These are phyloP conservation scores for Phaseolus coccineus DNA, from an alignment of 331 rosid species.

Conservation along the genomic window DNA sequence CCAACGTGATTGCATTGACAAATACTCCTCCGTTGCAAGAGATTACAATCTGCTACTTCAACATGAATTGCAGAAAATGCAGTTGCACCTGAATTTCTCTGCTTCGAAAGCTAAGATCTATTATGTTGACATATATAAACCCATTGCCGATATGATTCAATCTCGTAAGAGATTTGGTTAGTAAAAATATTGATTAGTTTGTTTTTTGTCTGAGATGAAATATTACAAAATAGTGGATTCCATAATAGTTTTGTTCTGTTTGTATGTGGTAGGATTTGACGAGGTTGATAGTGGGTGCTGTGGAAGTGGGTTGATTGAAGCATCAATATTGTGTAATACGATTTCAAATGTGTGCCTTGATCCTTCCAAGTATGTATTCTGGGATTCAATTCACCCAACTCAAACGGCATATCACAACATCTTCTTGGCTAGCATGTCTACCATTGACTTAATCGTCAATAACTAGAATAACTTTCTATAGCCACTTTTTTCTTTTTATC, in stretches of 20 bases:
- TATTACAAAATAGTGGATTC: background rate
- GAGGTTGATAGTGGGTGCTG: slow-evolving; percentile 63
- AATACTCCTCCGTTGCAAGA: slow-evolving; percentile 53
- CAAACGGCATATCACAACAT: slow-evolving; percentile 54
- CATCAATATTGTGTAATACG: slow-evolving; percentile 61
- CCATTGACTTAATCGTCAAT: slow-evolving; percentile 49
- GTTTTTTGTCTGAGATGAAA: background rate
- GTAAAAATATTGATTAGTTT: background rate
- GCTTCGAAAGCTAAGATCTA: slow-evolving; percentile 41
- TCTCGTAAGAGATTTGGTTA: slow-evolving; percentile 46
- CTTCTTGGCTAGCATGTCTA: slow-evolving; percentile 40
- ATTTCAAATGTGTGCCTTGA: slow-evolving; percentile 54
- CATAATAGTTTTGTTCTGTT: background rate
- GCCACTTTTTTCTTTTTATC: background rate
- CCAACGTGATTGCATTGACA: slow-evolving; percentile 56
- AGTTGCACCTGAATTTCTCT: slow-evolving; percentile 47
- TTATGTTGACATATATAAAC: slow-evolving; percentile 60
- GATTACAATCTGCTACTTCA: slow-evolving; percentile 65
- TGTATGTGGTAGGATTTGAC: slow-evolving; percentile 54
- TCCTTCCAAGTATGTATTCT: slow-evolving; percentile 62
- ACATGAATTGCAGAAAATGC: slow-evolving; percentile 47
- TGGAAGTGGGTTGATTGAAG: slow-evolving; percentile 68
- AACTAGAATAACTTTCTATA: slow-evolving; percentile 36
- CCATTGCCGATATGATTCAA: slow-evolving; percentile 55
- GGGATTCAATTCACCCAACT: slow-evolving; percentile 77